Base-by-base conservation (phyloP, 345 rosid species). In the Bruguiera parviflora region DNA sequence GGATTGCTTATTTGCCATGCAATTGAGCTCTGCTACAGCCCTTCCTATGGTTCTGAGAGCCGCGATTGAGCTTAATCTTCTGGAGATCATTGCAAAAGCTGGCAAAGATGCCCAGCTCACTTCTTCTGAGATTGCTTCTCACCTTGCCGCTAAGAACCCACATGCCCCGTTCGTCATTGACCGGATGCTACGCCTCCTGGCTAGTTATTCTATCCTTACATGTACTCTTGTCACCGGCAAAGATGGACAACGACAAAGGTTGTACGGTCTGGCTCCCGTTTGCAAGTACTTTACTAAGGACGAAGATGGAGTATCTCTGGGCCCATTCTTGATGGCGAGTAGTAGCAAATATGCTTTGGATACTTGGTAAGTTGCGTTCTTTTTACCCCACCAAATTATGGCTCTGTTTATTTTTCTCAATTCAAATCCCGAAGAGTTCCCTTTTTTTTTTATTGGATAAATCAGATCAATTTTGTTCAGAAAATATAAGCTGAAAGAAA, bases 41-140 rank as follows among this genome's bases (percentile, higher is more conserved):
- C 47, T 39, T 39, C 47, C 47, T 11, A 39, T 39, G 47, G 47
- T 3, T 39, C 11, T 39, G 47, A 10, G 15, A 39, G 47, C 47
- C 15, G 47, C 47, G 16, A 39, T 39, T 39, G 47, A 61, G 64
- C 64, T 66, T 5, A 20, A 24, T 16, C 56, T 67, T 1, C 21
- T 67, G 8, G 63, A 58, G 11, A 67, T 67, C 63, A 67, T 67
- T 39, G 71, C 53, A 8, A 15, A 27, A 57, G 62, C 71, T 39
- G 47, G 47, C 3, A 39, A 39, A 13, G 71, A 52, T 22, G 61
- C 62, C n/a, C 32, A 15, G 10, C 63, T 67, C n/a, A 8, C 70
- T n/a, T 46, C 70, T 4, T 3, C 70, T 35, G 62, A 67, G 31
- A 55, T 67, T 28, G 46, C 61, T 56, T 20, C 70, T 22, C 49